Conservation (phyloP, 108 stramenopile genomes). For the Aurantiochytrium sp. region DNA sequence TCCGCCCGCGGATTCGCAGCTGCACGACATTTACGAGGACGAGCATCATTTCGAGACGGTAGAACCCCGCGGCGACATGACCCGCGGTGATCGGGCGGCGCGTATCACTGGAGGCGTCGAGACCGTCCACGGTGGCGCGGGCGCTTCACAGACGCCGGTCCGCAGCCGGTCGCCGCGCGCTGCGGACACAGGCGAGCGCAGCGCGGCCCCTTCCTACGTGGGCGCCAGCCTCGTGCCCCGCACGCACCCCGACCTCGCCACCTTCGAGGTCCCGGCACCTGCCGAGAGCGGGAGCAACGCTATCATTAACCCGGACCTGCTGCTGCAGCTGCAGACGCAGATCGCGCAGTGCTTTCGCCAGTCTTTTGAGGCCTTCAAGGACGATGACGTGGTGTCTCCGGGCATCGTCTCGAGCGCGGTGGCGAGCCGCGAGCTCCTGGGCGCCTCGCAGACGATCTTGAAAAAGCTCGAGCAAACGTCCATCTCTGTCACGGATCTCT, state of each 20-base stretch:
- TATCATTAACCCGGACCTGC: not conserved
- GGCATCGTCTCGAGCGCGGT: constrained; percentile 19
- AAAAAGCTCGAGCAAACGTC: constrained; percentile 27
- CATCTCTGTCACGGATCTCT: not conserved
- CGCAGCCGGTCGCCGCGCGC: too few species aligned
- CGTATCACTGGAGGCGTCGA: too few species aligned
- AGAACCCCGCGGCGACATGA: too few species aligned
- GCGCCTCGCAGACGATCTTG: not conserved
- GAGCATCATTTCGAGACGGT: too few species aligned
- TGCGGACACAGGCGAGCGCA: too few species aligned
- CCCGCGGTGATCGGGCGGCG: too few species aligned
- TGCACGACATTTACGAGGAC: too few species aligned
- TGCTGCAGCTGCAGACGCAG: constrained; percentile 18
- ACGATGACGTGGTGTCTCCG: constrained; percentile 11
- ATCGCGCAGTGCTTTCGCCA: constrained; percentile 28
- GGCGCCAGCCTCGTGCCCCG: not conserved
- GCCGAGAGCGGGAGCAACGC: not conserved
- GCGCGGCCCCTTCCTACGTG: too few species aligned
- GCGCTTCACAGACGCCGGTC: too few species aligned
- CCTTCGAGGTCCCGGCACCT: not conserved
- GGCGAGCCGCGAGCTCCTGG: constrained; percentile 29
- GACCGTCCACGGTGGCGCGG: too few species aligned
- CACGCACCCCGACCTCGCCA: not conserved
- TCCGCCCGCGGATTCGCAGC: not conserved
- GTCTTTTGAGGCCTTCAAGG: constrained; percentile 14